Evolutionary conservation across 2,329 filamentous ascomycete genomes (phyloP), one percentile per base, ranked within the genome.

Genomic region (Fusarium globosum): DNA sequence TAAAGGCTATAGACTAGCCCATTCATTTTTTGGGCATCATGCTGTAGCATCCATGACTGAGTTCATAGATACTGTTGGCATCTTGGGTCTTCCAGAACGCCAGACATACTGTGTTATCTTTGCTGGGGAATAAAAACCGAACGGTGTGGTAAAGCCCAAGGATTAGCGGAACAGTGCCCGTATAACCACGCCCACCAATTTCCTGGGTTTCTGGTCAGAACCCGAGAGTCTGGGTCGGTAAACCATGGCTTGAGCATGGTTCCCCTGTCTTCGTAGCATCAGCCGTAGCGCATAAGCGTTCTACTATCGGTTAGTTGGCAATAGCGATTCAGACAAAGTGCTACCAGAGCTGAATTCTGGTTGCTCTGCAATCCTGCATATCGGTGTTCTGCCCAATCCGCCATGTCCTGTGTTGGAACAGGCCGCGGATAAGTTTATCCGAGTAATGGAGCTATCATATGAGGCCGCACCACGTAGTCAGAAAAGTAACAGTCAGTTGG

Each of bases 211-310:
- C 71, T 79, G 80, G 80, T 77, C 75, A 76, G 71, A 79, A 76
- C 78, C 80, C 80, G 80, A 80, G 73, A 68, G 75, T 75, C 75
- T 79, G 80, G 80, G 78, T 81, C 80, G 79, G 80, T 72, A 81
- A 81, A 76, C 76, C 75, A 70, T 78, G 76, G 75, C 74, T 75
- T 66, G 72, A 74, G 73, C 79, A 76, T 78, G 79, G 78, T 62
- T 73, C 78, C 78, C 77, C 71, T 78, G 76, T 78, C 75, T 68
- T 70, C 58, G 72, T 74, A 64, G 55, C 58, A 68, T 76, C 63
- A 63, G 61, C 65, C 53, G 45, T 61, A 62, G 61, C 55, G 65
- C 65, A 49, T 21, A 63, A 60, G 42, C 63, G 43, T 58, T 48
- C 35, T 61, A 43, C 35, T 53, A 28, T 68, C 49, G 51, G 41